Conservation (phyloP, 306 rosid genomes). For the Vigna radiata region DNA sequence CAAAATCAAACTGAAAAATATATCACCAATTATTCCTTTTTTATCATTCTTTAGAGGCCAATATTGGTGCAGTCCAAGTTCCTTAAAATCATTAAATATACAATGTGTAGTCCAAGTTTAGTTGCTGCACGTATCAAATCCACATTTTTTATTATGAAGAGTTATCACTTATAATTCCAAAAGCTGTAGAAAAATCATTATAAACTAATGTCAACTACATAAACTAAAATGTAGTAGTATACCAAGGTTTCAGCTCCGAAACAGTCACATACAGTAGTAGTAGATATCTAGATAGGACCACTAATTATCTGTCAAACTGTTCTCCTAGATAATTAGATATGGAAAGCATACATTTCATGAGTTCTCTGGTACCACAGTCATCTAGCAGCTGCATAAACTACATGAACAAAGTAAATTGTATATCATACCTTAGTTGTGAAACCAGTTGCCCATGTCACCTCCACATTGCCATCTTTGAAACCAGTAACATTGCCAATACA, state of each 20-base stretch:
- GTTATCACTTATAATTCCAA: conserved; percentile 2
- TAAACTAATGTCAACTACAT: conserved; percentile 12
- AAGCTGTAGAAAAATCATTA: neutral
- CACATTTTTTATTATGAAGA: neutral
- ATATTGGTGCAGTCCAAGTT: neutral
- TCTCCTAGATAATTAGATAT: conserved; percentile 3
- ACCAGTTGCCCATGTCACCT: conserved; percentile 90
- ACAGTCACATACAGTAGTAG: neutral
- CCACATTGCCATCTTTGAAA: conserved; percentile 75
- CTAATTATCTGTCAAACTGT: conserved; percentile 16
- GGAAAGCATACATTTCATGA: conserved; percentile 16
- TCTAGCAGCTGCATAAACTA: conserved; percentile 28
- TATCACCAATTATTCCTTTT: neutral
- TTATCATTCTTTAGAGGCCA: neutral
- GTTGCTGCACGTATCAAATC: conserved; percentile 29
- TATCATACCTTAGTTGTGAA: conserved; percentile 71
- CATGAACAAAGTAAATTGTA: conserved; percentile 29
- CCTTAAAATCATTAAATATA: neutral
- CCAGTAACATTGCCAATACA: conserved; percentile 77
- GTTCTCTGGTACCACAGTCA: conserved; percentile 5
- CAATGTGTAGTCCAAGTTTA: conserved; percentile 5
- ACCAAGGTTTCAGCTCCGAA: conserved; percentile 3
- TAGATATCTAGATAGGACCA: neutral
- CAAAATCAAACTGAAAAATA: neutral
- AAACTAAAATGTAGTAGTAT: neutral